Percentiles rank a stretch among this genome's conserved stretches.
phyloP scores from a whole-genome alignment of 495 filamentous ascomycete species.

The Penicillium cosmopolitanum region DNA sequence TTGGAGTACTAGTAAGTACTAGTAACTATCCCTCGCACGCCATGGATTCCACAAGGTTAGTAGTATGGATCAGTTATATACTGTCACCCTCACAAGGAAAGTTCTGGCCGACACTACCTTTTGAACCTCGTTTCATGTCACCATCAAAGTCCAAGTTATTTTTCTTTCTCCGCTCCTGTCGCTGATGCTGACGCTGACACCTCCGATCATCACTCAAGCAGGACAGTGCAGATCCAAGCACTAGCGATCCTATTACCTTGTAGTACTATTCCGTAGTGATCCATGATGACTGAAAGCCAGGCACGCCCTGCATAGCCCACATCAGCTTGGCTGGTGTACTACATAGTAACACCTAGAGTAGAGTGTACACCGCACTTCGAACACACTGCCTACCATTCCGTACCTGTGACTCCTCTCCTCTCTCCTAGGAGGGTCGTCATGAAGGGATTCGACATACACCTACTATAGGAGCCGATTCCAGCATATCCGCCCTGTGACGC shows the following conservation, averaged over 20 bases:
- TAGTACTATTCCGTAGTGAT: background rate
- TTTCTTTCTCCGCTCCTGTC: background rate
- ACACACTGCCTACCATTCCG: too few relatives aligned
- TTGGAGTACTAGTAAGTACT: background rate
- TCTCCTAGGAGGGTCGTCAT: slow-evolving; percentile 2
- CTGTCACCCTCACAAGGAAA: background rate
- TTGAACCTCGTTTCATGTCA: background rate
- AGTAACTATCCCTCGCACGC: background rate
- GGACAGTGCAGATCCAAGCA: slow-evolving; percentile 1
- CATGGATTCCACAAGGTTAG: background rate
- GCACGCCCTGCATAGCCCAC: background rate
- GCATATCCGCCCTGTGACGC: slow-evolving; percentile 16
- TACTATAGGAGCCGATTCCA: slow-evolving; percentile 3
- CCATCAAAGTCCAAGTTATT: background rate
- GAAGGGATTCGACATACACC: slow-evolving; percentile 25
- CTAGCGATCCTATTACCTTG: background rate
- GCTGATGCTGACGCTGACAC: background rate
- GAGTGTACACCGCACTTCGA: too few relatives aligned
- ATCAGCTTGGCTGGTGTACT: background rate
- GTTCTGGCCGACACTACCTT: background rate
- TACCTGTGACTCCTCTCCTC: too few relatives aligned
- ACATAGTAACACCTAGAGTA: background rate
- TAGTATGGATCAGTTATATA: too few relatives aligned
- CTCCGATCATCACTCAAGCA: background rate
- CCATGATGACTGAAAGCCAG: background rate